Base-by-base conservation (phyloP, 306 rosid species). In the Quercus variabilis region DNA sequence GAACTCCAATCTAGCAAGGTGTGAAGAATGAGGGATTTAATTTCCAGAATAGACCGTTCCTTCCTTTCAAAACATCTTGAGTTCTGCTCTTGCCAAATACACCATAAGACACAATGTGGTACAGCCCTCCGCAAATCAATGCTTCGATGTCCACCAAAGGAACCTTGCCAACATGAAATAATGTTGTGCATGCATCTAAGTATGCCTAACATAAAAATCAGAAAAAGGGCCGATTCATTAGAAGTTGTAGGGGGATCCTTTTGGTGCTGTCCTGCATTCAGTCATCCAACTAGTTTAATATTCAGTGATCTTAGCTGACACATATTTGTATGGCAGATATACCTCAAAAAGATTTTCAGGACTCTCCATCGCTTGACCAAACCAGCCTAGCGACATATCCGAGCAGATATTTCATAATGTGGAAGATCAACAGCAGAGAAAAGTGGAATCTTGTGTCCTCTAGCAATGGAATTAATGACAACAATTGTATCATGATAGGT, bases 381-480 rank as follows among this genome's bases (percentile, higher is more conserved):
- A 73, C 99, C 98, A 86, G 98, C 99, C 82, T 95, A 98, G 76
- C 99, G 96, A 85, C 99, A 38, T 38, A 38, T 38, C 43, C 7
- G 43, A 38, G 43, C 43, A 38, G 43, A 38, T 38, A 7, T 38
- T 90, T 95, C 99, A 76, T 93, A 91, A 80, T 95, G 98, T 71
- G 96, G 98, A 73, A 95, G 99, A 89, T 98, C 99, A 55, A 97
- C 99, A 85, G 99, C 99, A 41, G 98, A 95, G 86, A 95, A 95
- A 60, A 95, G 90, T 46, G 98, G 99, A 78, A 93, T 95, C 89
- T 95, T 95, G 81, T 93, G 99, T 83, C 99, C 99, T 89, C 99
- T 90, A 51, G 97, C 98, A 89, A 95, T 95, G 82, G 98, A 95
- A 83, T 95, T 95, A 97, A 95, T 93, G 78, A 95, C 97, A 79